Base-by-base conservation (phyloP, 1,284 basidiomycete species). In the Leccinum cinnamomeum region DNA sequence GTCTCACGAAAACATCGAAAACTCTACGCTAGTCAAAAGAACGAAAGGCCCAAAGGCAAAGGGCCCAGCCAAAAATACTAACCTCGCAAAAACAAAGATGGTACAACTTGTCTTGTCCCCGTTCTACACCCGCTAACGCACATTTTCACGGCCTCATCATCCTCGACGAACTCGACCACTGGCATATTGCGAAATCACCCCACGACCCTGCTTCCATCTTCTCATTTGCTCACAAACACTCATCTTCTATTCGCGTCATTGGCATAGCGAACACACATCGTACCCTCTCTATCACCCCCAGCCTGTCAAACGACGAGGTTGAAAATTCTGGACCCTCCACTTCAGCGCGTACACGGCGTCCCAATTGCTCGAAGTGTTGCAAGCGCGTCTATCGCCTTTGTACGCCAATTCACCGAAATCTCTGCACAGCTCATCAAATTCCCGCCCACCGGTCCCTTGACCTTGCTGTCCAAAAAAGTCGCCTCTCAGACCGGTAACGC, bases 201-300 rank as follows among this genome's bases (percentile, higher is more conserved):
- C 82, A 85, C 64, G 75, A 81, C 7, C 78, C 92, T 23, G 20
- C 81, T 1, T 76, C 85, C 7, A 76, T 93, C 53, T 91, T 92
- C 72, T 81, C 84, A 2, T 78, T 92, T 18, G 81, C 88, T 11
- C 79, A 82, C 53, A 75, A 81, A 3, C 76, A 82, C 60, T 72
- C 81, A 1, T 72, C 79, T 10, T 78, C 75, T 51, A 69, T 92
- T 56, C 84, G 90, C 51, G 76, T 72, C 23, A 85, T 93, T 64
- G 90, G 88, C 56, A 92, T 93, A 68, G 91, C 91, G 33, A 93
- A 93, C 66, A 92, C 90, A 0, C 91, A 93, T 28, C 28, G 7
- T 70, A 92, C 91, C 5, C 83, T 93, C 12, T 86, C 88, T 2
- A 81, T 86, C 3, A 69, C 72, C 1, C 53, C 68, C 18, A 65